Base-by-base conservation (phyloP, 2,329 filamentous ascomycete species). In the Ophiostoma piceae region DNA sequence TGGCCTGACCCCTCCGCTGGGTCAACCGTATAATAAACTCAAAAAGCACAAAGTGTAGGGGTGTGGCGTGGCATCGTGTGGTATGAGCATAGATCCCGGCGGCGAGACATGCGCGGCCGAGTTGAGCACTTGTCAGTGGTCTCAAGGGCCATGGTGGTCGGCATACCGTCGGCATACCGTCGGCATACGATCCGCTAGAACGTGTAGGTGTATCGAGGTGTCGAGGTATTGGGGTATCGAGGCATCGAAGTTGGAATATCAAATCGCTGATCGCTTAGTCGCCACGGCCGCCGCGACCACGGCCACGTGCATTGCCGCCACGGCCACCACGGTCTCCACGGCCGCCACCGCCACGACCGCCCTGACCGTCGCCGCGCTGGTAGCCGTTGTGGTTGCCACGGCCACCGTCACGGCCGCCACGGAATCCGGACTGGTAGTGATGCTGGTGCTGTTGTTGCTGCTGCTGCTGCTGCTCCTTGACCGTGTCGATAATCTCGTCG, bases 401-500 rank as follows among this genome's bases (percentile, higher is more conserved):
- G 19, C 87, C 84, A 72, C 86, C 84, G 54, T 88, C 88, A 66
- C 90, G 88, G 70, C 89, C 69, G 29, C 69, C 69, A 9, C 69
- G 84, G 76, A 89, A 91, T 72, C 82, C 82, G 68, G 83, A 80
- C 71, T 82, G 83, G 68, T 74, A 68, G 66, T 73, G 69, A 32
- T 73, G 68, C 51, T 72, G 72, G 57, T 72, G 66, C 7, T 72
- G 71, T 76, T 92, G 88, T 73, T 85, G 85, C 77, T 92, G 88
- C 73, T 85, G 85, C 26, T 92, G 90, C 79, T 98, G 94, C 77
- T 95, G 91, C 75, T 98, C 94, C 84, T 93, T 96, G 32, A 95
- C 94, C 54, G 92, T 81, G 74, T 98, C 94, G 80, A 99, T 92
- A 73, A 99, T 96, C 80, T 98, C 94, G 81, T 99, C 94, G 68